Evolutionary conservation across 140 eudicot species (phyloP), one percentile per base, ranked within the genome.

Genomic region (Erigeron philadelphicus): DNA sequence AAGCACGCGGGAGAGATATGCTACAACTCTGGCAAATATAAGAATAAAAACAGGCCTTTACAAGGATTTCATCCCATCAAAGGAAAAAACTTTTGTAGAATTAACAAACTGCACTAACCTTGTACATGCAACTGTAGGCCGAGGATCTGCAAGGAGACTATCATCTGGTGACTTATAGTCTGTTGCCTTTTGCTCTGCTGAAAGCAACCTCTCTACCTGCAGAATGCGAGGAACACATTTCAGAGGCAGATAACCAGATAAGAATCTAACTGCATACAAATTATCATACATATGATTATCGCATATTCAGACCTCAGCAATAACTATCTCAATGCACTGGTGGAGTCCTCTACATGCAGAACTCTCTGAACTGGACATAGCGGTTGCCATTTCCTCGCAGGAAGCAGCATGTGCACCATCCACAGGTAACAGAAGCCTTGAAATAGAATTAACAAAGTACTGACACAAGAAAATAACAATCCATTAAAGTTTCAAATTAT

Each of bases 341-440:
- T 88, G 89, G 73, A 88, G 96, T 40, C 96, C 96, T 69, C 64
- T 86, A 75, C 77, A 70, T 31, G 96, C 96, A 49, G 86, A 85
- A 79, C 67, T 73, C 67, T 88, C 96, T 15, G 96, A 85, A 78
- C 76, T 81, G 41, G 89, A 76, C 96, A 88, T 85, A 21, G 96
- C 83, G 21, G 83, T 21, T 54, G 93, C 81, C 96, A 88, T 88
- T 71, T 88, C 96, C 79, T 88, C 93, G 56, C 85, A 85, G 21
- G 87, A 55, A 72, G 93, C 85, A 59, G 96, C 87, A 79, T 85
- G 93, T 15, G 93, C 93, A 67, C 96, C 90, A 81, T 88, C 96
- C 66, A 88, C 93, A 11, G 96, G 87, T 50, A 88, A 81, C 59
- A 88, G 58, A 78, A 83, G 87, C 76, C 89, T 85, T 59, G 96